Base-by-base conservation (phyloP, 352 stramenopile species). In the Globisporangium middletonii region DNA sequence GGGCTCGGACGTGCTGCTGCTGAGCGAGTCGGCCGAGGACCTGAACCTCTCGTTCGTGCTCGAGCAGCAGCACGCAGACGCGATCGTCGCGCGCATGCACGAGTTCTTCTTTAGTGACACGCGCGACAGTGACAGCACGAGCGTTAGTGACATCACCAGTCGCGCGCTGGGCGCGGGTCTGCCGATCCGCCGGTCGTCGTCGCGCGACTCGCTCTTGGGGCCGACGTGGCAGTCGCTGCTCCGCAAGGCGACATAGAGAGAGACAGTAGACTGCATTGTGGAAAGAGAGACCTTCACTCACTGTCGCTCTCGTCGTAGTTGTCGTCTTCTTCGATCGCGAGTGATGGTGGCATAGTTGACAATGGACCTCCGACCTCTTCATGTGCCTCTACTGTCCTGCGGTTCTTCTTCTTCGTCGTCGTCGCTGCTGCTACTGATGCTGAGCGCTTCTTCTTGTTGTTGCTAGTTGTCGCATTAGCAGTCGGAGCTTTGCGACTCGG, bases 41-140 rank as follows among this genome's bases (percentile, higher is more conserved):
- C 62, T 96, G n/a, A 96, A 96, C 63, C 63, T 96, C 59, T 94
- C 83, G 44, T 96, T 96, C 55, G 86, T 96, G 26, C 64, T 96
- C n/a, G 72, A 89, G 67, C 75, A 93, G 53, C 75, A 80, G 50
- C 69, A 85, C 44, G 82, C 86, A 30, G 81, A 93, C 51, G 75
- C 78, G 4, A 64, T 95, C n/a, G 84, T 95, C 35, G 69, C 72
- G 52, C 79, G 76, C 35, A 90, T 95, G 80, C 86, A 94, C 62
- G 61, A 73, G 50, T 88, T 75, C 55, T 91, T 94, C 53, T 93
- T 94, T 59, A 61, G 66, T 18, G 55, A 50, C 45, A 59, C 23
- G 23, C 23, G 23, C 23, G 23, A 62, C 44, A 54, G 59, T 4
- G 62, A 67, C 11, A 44, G 13, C 18, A 44, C 57, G 23, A 50